Evolutionary conservation across 768 basidiomycete species (phyloP).

Genomic region (Leucosporidium yakuticum): DNA sequence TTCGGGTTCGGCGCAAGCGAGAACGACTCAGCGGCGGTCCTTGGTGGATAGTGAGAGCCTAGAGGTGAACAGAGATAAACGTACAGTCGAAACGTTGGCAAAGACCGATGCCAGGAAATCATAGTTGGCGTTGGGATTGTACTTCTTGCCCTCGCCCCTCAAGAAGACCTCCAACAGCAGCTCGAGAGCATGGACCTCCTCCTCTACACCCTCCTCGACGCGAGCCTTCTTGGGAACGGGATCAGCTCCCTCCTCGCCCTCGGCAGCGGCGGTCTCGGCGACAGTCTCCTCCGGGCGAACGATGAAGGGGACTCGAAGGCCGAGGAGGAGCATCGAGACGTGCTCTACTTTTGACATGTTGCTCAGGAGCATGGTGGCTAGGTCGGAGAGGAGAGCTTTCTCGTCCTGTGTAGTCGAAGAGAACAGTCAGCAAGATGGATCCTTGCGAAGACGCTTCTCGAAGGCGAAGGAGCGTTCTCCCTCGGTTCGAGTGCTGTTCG

Average conservation of each 20-base stretch:
- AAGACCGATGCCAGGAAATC: conserved; percentile 93
- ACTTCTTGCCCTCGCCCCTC: conserved; percentile 59
- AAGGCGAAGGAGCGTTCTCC: neutral
- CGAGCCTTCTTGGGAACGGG: neutral
- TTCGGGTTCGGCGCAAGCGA: neutral
- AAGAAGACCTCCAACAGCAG: conserved; percentile 86
- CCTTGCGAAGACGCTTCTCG: neutral
- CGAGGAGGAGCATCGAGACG: conserved; percentile 60
- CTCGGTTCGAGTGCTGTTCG: too few species aligned
- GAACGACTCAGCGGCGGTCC: neutral
- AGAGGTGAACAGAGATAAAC: conserved; percentile 37
- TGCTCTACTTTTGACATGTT: conserved; percentile 74
- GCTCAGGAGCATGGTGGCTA: conserved; percentile 95
- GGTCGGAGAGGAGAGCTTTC: conserved; percentile 82
- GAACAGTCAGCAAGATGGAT: neutral
- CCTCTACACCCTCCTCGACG: conserved; percentile 43
- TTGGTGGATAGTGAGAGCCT: neutral
- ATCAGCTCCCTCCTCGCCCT: neutral
- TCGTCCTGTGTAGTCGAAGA: conserved; percentile 57
- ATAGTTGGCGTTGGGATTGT: conserved; percentile 57
- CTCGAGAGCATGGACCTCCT: conserved; percentile 61
- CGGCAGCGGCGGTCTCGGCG: neutral
- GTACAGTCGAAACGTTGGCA: conserved; percentile 77
- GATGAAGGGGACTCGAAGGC: conserved; percentile 59
- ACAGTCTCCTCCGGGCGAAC: conserved; percentile 38